phyloP scores from a whole-genome alignment of 495 filamentous ascomycete genomes.

The Corynascus novoguineensis region DNA sequence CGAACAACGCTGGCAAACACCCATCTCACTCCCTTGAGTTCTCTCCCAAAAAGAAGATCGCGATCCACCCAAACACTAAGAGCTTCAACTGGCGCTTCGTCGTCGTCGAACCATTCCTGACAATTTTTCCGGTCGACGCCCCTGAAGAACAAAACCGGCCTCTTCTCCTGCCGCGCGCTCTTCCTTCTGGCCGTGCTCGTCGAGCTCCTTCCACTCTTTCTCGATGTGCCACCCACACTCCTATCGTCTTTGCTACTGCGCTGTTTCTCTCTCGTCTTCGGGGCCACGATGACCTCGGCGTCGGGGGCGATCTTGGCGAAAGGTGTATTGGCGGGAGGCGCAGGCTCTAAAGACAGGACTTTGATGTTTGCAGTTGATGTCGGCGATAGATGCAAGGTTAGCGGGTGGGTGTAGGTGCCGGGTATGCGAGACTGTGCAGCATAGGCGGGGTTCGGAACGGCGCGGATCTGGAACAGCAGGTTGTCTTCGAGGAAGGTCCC shows the following conservation, averaged over 20 bases:
- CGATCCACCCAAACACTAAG: conserved; percentile 79
- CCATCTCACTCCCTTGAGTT: conserved; percentile 66
- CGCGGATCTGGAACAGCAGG: conserved; percentile 85
- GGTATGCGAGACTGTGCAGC: conserved; percentile 30
- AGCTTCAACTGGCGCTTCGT: conserved; percentile 50
- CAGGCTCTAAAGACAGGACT: conserved; percentile 69
- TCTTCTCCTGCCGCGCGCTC: conserved; percentile 54
- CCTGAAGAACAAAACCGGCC: conserved; percentile 66
- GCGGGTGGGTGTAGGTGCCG: conserved; percentile 55
- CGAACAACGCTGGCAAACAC: conserved; percentile 72
- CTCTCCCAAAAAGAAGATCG: conserved; percentile 60
- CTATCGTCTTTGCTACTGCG: conserved; percentile 53
- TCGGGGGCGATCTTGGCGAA: conserved; percentile 92
- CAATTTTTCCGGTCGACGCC: conserved; percentile 64
- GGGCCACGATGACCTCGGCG: conserved; percentile 93
- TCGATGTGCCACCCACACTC: conserved; percentile 62
- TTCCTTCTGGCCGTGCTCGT: conserved; percentile 61
- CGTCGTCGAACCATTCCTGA: conserved; percentile 67
- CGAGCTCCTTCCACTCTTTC: conserved; percentile 69
- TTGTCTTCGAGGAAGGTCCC: conserved; percentile 93
- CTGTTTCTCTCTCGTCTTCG: conserved; percentile 58
- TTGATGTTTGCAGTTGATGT: conserved; percentile 93
- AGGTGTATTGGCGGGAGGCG: conserved; percentile 59
- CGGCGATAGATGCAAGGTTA: conserved; percentile 88
- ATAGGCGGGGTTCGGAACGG: conserved; percentile 77